Conservation (phyloP, 371 early-diverging fungal genomes). For the Blyttiomyces sp. region DNA sequence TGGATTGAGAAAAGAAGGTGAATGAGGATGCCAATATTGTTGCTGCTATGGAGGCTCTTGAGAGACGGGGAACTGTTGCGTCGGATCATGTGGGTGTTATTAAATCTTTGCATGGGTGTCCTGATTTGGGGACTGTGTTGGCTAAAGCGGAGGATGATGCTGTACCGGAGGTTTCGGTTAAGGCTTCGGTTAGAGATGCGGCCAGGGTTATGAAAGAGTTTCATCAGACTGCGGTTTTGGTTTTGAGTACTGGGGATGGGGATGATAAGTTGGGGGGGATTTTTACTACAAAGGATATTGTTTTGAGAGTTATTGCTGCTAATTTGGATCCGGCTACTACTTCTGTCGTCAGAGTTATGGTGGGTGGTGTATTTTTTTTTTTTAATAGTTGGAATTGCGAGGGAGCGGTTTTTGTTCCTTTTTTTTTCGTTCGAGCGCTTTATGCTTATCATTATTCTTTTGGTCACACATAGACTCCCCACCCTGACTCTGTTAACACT, state of each 20-base stretch:
- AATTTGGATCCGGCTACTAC: conserved; percentile 86
- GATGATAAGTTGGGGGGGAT: conserved; percentile 81
- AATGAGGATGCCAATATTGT: conserved; percentile 86
- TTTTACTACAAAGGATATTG: conserved; percentile 95
- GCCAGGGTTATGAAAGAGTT: conserved; percentile 83
- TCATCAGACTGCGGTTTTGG: conserved; percentile 87
- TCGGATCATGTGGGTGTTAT: conserved; percentile 38
- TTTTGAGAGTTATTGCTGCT: conserved; percentile 93
- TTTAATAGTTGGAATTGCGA: too few species aligned
- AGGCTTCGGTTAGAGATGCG: conserved; percentile 84
- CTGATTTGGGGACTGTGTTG: conserved; percentile 77
- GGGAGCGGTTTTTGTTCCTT: neutral
- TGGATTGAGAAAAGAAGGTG: conserved; percentile 92
- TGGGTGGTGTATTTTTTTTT: conserved; percentile 3
- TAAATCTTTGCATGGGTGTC: conserved; percentile 57
- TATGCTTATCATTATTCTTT: neutral
- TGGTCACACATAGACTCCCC: too few species aligned
- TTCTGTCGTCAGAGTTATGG: conserved; percentile 93
- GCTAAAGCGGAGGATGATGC: neutral
- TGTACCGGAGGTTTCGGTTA: conserved; percentile 70
- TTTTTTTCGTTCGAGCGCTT: neutral
- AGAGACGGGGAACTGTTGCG: conserved; percentile 54
- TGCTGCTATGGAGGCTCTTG: conserved; percentile 90
- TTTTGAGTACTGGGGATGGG: conserved; percentile 63
- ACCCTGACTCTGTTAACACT: conserved; percentile 89